These are phyloP conservation scores for Carpinus viminea DNA, from an alignment of 306 rosid species.

Conservation along the genomic window DNA sequence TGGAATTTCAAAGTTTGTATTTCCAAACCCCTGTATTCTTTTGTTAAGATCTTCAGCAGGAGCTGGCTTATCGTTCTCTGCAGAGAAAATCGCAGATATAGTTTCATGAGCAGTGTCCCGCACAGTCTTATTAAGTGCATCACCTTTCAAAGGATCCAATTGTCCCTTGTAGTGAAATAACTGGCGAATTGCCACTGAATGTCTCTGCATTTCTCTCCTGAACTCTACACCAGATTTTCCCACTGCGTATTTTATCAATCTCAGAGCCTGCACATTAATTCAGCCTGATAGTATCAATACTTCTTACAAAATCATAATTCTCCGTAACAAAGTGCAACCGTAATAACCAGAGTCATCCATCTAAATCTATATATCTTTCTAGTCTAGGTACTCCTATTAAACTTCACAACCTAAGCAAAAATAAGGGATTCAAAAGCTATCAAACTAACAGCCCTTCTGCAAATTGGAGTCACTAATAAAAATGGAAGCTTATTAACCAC, in stretches of 20 bases:
- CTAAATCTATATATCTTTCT: background rate
- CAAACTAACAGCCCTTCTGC: background rate
- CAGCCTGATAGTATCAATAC: slow-evolving; percentile 17
- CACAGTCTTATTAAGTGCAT: slow-evolving; percentile 92
- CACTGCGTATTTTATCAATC: slow-evolving; percentile 86
- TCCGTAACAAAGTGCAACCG: background rate
- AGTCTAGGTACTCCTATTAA: background rate
- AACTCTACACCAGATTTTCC: slow-evolving; percentile 96
- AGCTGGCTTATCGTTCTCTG: slow-evolving; percentile 72
- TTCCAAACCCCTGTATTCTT: slow-evolving; percentile 98
- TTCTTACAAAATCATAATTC: slow-evolving; percentile 1
- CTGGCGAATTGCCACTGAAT: slow-evolving; percentile 84
- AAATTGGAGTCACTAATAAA: background rate
- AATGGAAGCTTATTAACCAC: background rate
- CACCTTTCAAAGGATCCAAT: slow-evolving; percentile 88
- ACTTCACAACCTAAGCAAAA: background rate
- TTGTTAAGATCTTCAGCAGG: slow-evolving; percentile 79
- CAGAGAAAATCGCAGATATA: slow-evolving; percentile 74
- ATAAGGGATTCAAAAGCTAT: background rate
- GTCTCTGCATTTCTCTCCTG: slow-evolving; percentile 98
- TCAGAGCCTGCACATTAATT: slow-evolving; percentile 62
- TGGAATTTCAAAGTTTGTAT: slow-evolving; percentile 63
- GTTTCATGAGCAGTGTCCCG: slow-evolving; percentile 88
- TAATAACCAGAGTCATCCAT: background rate
- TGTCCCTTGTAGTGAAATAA: slow-evolving; percentile 93